Conservation (phyloP, 257 asterid species). For the Solanum pinnatisectum region DNA sequence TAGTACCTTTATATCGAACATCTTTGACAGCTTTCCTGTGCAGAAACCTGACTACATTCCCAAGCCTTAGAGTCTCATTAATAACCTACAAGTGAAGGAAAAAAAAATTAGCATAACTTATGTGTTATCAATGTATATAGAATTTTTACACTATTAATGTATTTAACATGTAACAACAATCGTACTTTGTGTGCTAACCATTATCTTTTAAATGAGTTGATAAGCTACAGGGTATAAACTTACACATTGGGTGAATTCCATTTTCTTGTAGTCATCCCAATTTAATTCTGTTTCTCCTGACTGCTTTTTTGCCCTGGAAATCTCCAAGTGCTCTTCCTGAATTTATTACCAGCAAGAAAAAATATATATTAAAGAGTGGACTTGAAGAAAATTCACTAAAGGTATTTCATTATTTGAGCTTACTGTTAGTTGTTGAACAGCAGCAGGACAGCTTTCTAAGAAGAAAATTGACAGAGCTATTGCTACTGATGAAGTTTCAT, state of each 20-base stretch:
- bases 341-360: background rate
- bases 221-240: conserved; percentile 8
- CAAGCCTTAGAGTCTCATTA: conserved; percentile 74
- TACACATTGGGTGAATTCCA: conserved; percentile 95
- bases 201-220: background rate
- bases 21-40: conserved; percentile 83
- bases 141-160: background rate
- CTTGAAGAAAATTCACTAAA: background rate
- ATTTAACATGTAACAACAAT: background rate
- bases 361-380: background rate
- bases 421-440: conserved; percentile 50
- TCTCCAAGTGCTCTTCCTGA: conserved; percentile 63
- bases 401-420: background rate
- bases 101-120: background rate
- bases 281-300: conserved; percentile 37
- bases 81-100: conserved; percentile 36
- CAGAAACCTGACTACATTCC: conserved; percentile 89
- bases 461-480: conserved; percentile 73
- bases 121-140: background rate
- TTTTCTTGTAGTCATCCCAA: conserved; percentile 90
- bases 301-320: conserved; percentile 31
- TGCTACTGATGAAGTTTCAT: conserved; percentile 84
- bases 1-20: conserved; percentile 66
- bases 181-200: background rate
- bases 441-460: conserved; percentile 57